Evolutionary conservation across 768 basidiomycete genomes (phyloP).

Genomic region (Tremella yokohamensis): DNA sequence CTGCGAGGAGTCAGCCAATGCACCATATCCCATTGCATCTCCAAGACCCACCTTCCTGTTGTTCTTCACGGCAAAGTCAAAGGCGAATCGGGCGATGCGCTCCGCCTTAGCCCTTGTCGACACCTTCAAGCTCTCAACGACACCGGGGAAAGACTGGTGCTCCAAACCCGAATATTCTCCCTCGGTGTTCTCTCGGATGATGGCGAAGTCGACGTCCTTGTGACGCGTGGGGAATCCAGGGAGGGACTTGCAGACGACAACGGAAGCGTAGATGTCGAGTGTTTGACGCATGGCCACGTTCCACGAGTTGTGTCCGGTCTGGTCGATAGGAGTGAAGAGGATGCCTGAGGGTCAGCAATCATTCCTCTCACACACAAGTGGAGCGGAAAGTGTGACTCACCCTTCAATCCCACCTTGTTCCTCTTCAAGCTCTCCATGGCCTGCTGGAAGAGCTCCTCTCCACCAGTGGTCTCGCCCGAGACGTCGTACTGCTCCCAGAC

Average conservation of each 20-base stretch:
- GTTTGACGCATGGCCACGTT: conserved; percentile 99
- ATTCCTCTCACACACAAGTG: background rate
- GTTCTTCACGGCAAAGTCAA: conserved; percentile 98
- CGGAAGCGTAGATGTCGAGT: conserved; percentile 97
- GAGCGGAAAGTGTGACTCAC: conserved; percentile 54
- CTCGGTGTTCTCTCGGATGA: conserved; percentile 99
- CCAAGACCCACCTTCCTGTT: conserved; percentile 71
- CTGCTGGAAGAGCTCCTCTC: conserved; percentile 92
- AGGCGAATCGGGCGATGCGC: conserved; percentile 93
- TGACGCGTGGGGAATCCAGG: conserved; percentile 95
- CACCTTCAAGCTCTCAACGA: conserved; percentile 96
- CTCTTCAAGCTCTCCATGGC: conserved; percentile 97
- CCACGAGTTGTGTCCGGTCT: conserved; percentile 96
- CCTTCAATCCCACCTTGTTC: conserved; percentile 97
- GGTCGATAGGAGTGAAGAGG: conserved; percentile 95
- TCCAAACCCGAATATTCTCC: conserved; percentile 99
- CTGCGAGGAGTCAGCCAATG: conserved; percentile 52
- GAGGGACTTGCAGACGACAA: conserved; percentile 96
- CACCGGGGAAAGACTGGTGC: conserved; percentile 89
- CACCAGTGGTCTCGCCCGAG: conserved; percentile 88
- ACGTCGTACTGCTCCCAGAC: conserved; percentile 99
- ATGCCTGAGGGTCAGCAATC: conserved; percentile 63
- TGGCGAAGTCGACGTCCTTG: conserved; percentile 93
- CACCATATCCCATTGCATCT: background rate
- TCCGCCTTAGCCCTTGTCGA: conserved; percentile 93